A percentile compares a stretch with the other conserved stretches of the same genome.
These are phyloP conservation scores for Citrus australasica DNA, from an alignment of 345 rosid species.

Conservation along the genomic window DNA sequence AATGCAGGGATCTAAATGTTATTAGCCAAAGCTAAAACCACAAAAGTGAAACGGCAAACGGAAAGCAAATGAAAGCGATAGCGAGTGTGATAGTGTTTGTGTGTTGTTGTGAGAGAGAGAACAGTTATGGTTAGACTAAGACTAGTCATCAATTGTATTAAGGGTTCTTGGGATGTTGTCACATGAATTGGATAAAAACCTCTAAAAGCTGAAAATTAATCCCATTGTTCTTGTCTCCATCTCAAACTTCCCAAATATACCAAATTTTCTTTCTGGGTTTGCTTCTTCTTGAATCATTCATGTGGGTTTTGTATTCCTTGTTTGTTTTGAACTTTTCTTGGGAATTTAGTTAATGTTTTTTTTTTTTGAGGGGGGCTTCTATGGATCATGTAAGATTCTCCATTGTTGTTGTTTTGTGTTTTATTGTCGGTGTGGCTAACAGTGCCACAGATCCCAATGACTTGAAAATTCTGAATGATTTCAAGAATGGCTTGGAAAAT, in stretches of 20 bases:
- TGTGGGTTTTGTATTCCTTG: slow-evolving; percentile 17
- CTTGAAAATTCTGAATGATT: slow-evolving; percentile 41
- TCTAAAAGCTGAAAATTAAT: not conserved
- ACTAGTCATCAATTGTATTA: not conserved
- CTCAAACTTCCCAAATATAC: not conserved
- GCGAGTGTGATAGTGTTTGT: not conserved
- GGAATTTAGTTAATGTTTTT: not conserved
- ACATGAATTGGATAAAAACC: not conserved
- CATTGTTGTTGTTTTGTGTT: slow-evolving; percentile 15
- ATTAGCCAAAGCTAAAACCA: not conserved
- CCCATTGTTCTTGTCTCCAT: not conserved
- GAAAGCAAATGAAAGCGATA: not conserved
- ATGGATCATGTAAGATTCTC: slow-evolving; percentile 1
- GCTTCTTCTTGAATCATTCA: not conserved
- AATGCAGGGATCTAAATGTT: not conserved
- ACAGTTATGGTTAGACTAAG: not conserved
- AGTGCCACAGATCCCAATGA: slow-evolving; percentile 41
- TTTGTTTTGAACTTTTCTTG: not conserved
- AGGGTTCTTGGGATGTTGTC: not conserved
- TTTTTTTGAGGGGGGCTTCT: not conserved
- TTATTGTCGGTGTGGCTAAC: slow-evolving; percentile 17
- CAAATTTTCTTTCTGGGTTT: not conserved
- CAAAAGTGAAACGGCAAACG: not conserved
- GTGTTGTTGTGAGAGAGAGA: not conserved
- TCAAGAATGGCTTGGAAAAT: slow-evolving; percentile 44